phyloP scores from a whole-genome alignment of 495 filamentous ascomycete species.

The Hypoxylon fragiforme region DNA sequence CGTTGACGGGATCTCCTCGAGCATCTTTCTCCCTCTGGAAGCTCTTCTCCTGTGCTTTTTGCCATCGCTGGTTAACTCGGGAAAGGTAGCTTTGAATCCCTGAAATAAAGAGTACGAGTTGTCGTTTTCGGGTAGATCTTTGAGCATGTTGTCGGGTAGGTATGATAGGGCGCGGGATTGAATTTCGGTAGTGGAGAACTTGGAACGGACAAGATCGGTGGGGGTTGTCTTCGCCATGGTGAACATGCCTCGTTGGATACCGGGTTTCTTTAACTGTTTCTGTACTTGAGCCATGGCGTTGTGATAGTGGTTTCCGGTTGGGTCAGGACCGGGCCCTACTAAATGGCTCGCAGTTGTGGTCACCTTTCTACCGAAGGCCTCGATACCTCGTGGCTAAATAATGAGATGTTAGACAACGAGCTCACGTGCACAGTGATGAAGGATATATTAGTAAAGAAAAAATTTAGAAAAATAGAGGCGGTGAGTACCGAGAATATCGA shows the following conservation, averaged over 20 bases:
- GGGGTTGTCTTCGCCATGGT: conserved; percentile 85
- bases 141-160: conserved; percentile 86
- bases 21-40: conserved; percentile 71
- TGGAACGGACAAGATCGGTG: conserved; percentile 89
- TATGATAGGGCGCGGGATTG: conserved; percentile 90
- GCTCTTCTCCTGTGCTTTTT: conserved; percentile 70
- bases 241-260: conserved; percentile 85
- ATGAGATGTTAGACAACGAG: conserved; percentile 25
- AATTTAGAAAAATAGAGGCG: conserved; percentile 2
- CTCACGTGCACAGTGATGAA: conserved; percentile 2
- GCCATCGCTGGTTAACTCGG: conserved; percentile 68
- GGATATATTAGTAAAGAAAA: neutral
- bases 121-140: conserved; percentile 80
- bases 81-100: conserved; percentile 89
- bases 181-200: conserved; percentile 88
- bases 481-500: conserved; percentile 54
- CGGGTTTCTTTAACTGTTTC: conserved; percentile 79
- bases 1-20: conserved; percentile 62
- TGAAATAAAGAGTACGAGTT: conserved; percentile 93
- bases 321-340: conserved; percentile 70
- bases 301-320: conserved; percentile 69
- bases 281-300: conserved; percentile 88
- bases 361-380: conserved; percentile 93
- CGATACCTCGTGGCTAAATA: conserved; percentile 77
- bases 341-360: conserved; percentile 90